phyloP scores from a whole-genome alignment of 148 eudicot genomes.

The Dianthus caryophyllus region DNA sequence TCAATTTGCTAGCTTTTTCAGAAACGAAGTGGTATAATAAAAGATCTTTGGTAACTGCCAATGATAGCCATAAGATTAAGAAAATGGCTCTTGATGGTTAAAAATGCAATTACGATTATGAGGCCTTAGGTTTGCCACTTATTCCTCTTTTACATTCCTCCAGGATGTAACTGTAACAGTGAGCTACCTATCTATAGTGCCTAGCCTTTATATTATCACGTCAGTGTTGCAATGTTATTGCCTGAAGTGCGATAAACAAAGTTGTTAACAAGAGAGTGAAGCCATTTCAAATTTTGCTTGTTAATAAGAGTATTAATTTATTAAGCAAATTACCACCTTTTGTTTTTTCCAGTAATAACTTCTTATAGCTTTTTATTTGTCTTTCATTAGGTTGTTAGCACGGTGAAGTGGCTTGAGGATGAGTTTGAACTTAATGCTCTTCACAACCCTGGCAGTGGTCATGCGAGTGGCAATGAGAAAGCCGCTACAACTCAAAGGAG shows the following conservation, averaged over 20 bases:
- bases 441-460: conserved; percentile 94
- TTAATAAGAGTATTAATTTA: background rate
- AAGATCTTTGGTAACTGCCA: conserved; percentile 3
- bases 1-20: background rate
- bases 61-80: background rate
- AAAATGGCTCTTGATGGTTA: background rate
- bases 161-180: background rate
- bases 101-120: background rate
- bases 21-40: background rate
- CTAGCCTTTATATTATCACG: background rate
- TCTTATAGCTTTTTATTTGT: conserved; percentile 2
- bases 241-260: background rate
- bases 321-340: background rate
- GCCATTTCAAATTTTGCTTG: background rate
- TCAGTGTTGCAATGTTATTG: background rate
- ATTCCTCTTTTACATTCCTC: background rate
- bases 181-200: background rate
- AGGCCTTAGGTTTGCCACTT: background rate
- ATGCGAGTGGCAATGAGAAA: conserved; percentile 89
- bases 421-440: conserved; percentile 99
- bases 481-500: conserved; percentile 84
- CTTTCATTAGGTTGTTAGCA: conserved; percentile 79
- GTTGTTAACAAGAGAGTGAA: background rate
- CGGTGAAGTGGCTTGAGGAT: conserved; percentile 99
- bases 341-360: background rate